Percentiles rank a stretch among this genome's conserved stretches.
phyloP scores from a whole-genome alignment of 2,329 filamentous ascomycete genomes.

The Ophiostoma sp. region DNA sequence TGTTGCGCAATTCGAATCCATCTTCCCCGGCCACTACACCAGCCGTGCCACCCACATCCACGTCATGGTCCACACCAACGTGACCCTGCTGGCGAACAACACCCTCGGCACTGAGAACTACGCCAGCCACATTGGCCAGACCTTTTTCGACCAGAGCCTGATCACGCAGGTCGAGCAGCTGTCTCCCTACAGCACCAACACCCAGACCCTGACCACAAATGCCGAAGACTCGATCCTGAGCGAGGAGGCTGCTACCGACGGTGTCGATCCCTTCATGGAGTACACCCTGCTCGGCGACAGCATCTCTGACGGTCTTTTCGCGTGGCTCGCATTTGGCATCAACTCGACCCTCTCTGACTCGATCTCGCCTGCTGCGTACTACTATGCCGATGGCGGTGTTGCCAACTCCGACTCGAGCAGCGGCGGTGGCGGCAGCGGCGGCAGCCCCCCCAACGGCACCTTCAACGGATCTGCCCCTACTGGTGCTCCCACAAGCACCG shows the following conservation, averaged over 20 bases:
- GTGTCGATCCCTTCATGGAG: slow-evolving; percentile 45
- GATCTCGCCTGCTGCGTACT: slow-evolving; percentile 20
- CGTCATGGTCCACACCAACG: slow-evolving; percentile 30
- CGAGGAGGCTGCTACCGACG: slow-evolving; percentile 35
- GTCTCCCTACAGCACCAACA: slow-evolving; percentile 42
- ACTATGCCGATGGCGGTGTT: slow-evolving; percentile 23
- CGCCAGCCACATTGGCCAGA: slow-evolving; percentile 53
- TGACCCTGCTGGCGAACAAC: slow-evolving; percentile 41
- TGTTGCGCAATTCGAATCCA: slow-evolving; percentile 38
- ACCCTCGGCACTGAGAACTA: slow-evolving; percentile 44
- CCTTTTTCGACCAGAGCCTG: slow-evolving; percentile 56
- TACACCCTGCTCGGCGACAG: slow-evolving; percentile 52
- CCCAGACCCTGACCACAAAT: slow-evolving; percentile 42
- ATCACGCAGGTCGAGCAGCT: slow-evolving; percentile 44
- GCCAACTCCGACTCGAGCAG: slow-evolving; percentile 18
- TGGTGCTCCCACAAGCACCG: neutral
- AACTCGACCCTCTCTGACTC: slow-evolving; percentile 31
- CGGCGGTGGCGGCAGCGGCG: slow-evolving; percentile 1
- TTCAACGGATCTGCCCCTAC: neutral
- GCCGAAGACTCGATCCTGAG: slow-evolving; percentile 39
- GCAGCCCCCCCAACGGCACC: slow-evolving; percentile 11
- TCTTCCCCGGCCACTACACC: slow-evolving; percentile 44
- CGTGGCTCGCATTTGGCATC: slow-evolving; percentile 48
- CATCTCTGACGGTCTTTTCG: slow-evolving; percentile 44
- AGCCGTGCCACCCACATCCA: slow-evolving; percentile 39